Evolutionary conservation across 805 yeast species (phyloP).

Genomic region (Alloascoidea africana): DNA sequence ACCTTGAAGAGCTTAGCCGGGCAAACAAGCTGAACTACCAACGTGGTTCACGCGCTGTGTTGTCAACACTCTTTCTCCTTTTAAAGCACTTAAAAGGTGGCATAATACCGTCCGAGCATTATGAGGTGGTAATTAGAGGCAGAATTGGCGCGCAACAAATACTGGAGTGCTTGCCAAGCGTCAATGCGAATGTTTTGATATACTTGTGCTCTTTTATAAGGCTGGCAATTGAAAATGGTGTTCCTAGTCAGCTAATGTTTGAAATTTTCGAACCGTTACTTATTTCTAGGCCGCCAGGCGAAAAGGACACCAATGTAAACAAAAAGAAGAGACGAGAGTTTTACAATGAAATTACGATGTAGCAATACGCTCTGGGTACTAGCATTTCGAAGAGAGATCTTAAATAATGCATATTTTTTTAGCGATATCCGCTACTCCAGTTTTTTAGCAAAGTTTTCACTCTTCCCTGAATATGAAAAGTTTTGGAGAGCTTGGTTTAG

Average conservation of each 20-base stretch:
- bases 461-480: no score
- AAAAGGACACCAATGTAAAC: constrained; percentile 16
- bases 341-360: constrained; percentile 13
- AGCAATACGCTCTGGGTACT: no score
- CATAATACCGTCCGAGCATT: constrained; percentile 20
- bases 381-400: no score
- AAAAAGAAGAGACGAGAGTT: constrained; percentile 19
- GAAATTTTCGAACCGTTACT: constrained; percentile 18
- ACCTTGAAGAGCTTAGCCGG: constrained; percentile 13
- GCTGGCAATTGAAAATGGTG: constrained; percentile 15
- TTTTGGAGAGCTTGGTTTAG: no score
- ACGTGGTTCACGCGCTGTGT: constrained; percentile 4
- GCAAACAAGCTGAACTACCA: constrained; percentile 9
- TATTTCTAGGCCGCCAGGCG: constrained; percentile 16
- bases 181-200: constrained; percentile 25
- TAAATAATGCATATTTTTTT: no score
- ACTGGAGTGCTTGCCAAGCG: constrained; percentile 23
- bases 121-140: constrained; percentile 12
- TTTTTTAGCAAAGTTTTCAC: no score
- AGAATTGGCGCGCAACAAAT: constrained; percentile 17
- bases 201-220: constrained; percentile 24
- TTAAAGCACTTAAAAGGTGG: constrained; percentile 24
- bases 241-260: constrained; percentile 10
- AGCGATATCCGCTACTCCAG: no score
- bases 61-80: constrained; percentile 6